phyloP scores from a whole-genome alignment of 805 yeast genomes.

The Candida ponderosae region DNA sequence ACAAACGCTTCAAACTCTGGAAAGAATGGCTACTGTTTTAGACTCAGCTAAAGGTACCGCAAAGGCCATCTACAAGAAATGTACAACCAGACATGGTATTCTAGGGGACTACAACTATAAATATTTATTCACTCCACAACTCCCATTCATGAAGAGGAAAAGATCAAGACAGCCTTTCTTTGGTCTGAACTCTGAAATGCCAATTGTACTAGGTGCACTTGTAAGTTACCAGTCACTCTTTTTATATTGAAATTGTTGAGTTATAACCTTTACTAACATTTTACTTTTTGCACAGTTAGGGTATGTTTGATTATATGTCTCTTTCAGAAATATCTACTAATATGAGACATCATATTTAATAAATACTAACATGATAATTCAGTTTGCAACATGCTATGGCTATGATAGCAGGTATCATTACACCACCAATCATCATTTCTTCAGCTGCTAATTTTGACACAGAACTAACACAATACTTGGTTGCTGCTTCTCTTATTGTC shows the following conservation, averaged over 20 bases:
- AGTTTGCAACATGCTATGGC: constrained; percentile 87
- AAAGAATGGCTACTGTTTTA: too few species aligned
- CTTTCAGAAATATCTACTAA: too few species aligned
- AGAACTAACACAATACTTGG: constrained; percentile 50
- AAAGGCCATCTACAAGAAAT: too few species aligned
- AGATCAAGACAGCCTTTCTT: constrained; percentile 67
- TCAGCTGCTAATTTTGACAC: constrained; percentile 51
- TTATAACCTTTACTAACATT: too few species aligned
- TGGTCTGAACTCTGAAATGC: constrained; percentile 73
- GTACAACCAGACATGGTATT: constrained; percentile 68
- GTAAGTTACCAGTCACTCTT: too few species aligned
- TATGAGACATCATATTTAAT: too few species aligned
- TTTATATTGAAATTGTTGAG: too few species aligned
- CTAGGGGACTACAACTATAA: constrained; percentile 84
- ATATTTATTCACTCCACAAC: constrained; percentile 68
- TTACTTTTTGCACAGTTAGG: too few species aligned
- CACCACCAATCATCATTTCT: constrained; percentile 76
- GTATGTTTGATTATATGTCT: too few species aligned
- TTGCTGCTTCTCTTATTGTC: constrained; percentile 64
- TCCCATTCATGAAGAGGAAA: constrained; percentile 53
- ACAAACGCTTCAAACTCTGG: too few species aligned
- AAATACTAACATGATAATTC: too few species aligned
- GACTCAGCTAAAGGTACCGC: too few species aligned
- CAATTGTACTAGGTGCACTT: constrained; percentile 63
- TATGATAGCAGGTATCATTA: constrained; percentile 85